Evolutionary conservation across 305 asterid species (phyloP), one percentile per base, ranked within the genome.

Genomic region (Plantago rigida): DNA sequence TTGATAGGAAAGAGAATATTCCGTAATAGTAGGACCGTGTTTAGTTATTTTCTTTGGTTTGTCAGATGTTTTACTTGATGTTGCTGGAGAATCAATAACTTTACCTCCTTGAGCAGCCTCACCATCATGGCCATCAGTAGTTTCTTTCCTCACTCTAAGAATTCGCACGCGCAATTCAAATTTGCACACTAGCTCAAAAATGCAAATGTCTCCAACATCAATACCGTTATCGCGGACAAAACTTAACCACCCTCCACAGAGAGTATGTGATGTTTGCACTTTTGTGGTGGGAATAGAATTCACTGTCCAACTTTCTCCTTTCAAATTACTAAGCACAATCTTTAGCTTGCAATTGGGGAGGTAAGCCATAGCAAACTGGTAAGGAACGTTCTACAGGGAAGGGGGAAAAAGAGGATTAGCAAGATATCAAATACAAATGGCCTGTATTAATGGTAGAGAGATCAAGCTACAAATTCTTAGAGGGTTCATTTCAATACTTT

Each of bases 231-330:
- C 97, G 9, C 95, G 95, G 76, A 83, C 97, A 80, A 90, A 90
- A 69, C 83, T 70, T 79, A 87, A 77, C 97, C 97, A 90, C 56
- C 97, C 97, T 72, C 97, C 96, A 49, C 97, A 90, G 73, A 90
- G 84, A 67, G 97, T 90, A 71, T 90, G 97, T 13, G 94, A 82
- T 59, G 97, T 85, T 82, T 85, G 94, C 58, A 85, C 91, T 78
- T 79, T 81, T 69, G 87, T 83, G 55, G 87, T 85, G 39, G 97
- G 97, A 66, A 90, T 80, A 3, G 96, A 87, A 78, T 90, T 90
- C 51, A 90, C 84, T 0, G 87, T 80, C 97, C 97, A 90, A 66
- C 79, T 75, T 71, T 85, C 81, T 59, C 97, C 97, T 70, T 78
- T 81, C 61, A 78, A 64, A 76, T 87, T 90, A 57, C 79, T 82